Evolutionary conservation across 2,329 filamentous ascomycete genomes (phyloP), one percentile per base, ranked within the genome.

Genomic region (Beauveria sp.): DNA sequence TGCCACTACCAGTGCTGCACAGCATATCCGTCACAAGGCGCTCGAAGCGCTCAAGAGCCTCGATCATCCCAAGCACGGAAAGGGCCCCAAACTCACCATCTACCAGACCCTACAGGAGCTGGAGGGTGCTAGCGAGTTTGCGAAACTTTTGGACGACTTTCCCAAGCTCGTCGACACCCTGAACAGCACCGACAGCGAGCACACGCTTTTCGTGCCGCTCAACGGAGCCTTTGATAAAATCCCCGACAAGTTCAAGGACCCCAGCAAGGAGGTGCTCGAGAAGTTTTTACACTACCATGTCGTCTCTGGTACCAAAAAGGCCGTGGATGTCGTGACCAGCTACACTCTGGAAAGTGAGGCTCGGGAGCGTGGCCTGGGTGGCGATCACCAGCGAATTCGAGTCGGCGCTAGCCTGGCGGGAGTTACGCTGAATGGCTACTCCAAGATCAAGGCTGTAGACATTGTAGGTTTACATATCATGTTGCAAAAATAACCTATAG

Each of bases 131-230:
- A 89, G 84, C 54, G 89, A 87, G 73, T 88, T 96, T 50, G 86
- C 88, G 31, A 83, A 88, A 70, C 77, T 92, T n/a, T 82, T 96
- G 67, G 81, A 88, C 64, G 81, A 91, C 64, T 87, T 89, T 70
- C 81, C 86, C 1, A 85, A 90, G 58, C 77, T 96, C 0, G 86
- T 93, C 42, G 73, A 88, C 60, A 73, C 86, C 3, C 82, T 97
- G 31, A 95, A 96, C 75, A 83, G 83, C 69, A 93, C 90, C 1
- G 76, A 83, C 42, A 79, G 83, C 24, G 93, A 93, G 73, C 85
- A 88, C 69, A 96, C 93, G 1, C 75, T 95, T 56, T 96, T 96
- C 69, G 89, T 90, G 2, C 93, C 93, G 0, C 86, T 84, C 1
- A 85, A 96, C 71, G 77, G 80, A 55, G 91, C 91, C 0, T 93